Evolutionary conservation across 306 rosid species (phyloP).

Genomic region (Carpinus fangiana): DNA sequence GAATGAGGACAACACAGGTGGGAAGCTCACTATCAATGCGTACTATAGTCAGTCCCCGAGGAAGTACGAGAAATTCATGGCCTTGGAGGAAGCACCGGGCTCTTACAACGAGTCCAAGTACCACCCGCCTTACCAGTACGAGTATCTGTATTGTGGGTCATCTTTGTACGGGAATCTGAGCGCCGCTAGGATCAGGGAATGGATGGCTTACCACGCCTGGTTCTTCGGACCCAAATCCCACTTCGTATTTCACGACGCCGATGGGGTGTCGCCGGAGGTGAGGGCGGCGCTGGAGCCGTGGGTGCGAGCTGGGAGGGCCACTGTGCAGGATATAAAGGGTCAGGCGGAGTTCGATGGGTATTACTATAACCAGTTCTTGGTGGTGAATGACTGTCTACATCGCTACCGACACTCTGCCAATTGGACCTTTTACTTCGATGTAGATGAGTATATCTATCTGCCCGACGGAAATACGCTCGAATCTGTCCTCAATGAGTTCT

Average conservation of each 20-base stretch:
- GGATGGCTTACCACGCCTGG: constrained; percentile 50
- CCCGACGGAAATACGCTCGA: constrained; percentile 33
- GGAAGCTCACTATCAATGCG: constrained; percentile 39
- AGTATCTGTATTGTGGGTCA: constrained; percentile 43
- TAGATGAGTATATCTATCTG: constrained; percentile 45
- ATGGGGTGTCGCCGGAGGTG: constrained; percentile 38
- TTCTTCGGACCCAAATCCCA: constrained; percentile 43
- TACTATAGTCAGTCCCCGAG: constrained; percentile 28
- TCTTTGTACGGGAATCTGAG: constrained; percentile 38
- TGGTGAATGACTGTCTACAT: constrained; percentile 45
- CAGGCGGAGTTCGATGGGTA: constrained; percentile 42
- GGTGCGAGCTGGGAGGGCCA: constrained; percentile 38
- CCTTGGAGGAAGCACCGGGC: constrained; percentile 33
- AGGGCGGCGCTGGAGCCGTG: constrained; percentile 44
- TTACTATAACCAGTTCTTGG: constrained; percentile 44
- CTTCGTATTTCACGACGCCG: constrained; percentile 46
- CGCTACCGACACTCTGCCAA: constrained; percentile 35
- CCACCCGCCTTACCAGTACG: constrained; percentile 35
- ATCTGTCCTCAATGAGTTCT: constrained; percentile 33
- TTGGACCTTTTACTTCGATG: constrained; percentile 46
- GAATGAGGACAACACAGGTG: constrained; percentile 35
- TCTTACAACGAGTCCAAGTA: constrained; percentile 35
- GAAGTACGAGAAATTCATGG: constrained; percentile 39
- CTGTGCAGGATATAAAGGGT: constrained; percentile 37
- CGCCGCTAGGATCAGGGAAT: constrained; percentile 37